Percentiles rank a stretch among this genome's conserved stretches.
These are phyloP conservation scores for Rosa hybrid DNA, from an alignment of 331 rosid species.

Conservation along the genomic window DNA sequence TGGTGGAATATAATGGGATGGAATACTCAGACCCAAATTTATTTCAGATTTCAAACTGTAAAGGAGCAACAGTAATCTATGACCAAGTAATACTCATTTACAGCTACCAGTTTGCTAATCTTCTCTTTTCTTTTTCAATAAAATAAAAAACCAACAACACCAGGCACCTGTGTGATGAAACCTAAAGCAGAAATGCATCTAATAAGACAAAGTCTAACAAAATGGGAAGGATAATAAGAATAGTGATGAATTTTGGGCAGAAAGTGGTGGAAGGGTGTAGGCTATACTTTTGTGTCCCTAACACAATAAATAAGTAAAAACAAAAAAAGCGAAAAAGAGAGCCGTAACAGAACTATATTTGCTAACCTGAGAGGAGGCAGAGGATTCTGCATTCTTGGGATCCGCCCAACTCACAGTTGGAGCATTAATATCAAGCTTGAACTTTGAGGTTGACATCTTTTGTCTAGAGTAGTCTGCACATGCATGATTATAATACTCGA, in stretches of 20 bases:
- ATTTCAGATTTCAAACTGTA: neutral
- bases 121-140: neutral
- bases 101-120: neutral
- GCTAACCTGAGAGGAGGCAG: constrained; percentile 58
- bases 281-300: neutral
- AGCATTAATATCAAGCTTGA: constrained; percentile 55
- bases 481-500: constrained; percentile 63
- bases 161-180: neutral
- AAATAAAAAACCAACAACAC: neutral
- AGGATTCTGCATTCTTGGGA: constrained; percentile 62
- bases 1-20: constrained; percentile 2
- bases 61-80: neutral
- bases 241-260: neutral
- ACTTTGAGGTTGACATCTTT: constrained; percentile 61
- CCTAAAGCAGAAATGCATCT: neutral
- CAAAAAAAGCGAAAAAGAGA: neutral
- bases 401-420: constrained; percentile 82
- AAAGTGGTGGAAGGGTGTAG: neutral
- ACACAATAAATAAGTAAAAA: neutral
- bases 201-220: neutral
- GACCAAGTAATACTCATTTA: neutral
- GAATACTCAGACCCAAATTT: neutral
- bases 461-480: constrained; percentile 70
- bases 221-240: neutral
- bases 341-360: neutral